Evolutionary conservation across 2,329 filamentous ascomycete species (phyloP).

Genomic region (Grosmannia clavigera): DNA sequence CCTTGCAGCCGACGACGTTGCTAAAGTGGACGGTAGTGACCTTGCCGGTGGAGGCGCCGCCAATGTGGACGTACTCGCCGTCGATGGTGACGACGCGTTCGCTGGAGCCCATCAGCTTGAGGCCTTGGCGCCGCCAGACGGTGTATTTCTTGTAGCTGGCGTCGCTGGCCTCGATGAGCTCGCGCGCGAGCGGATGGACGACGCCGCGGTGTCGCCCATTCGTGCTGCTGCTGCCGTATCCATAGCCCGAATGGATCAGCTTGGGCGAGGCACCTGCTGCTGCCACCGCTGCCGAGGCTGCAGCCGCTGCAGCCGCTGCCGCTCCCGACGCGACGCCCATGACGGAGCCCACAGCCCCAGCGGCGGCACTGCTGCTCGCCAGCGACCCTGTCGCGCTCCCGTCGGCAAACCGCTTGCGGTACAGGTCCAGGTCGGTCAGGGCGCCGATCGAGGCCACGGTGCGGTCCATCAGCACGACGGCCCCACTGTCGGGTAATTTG

Average conservation of each 20-base stretch:
- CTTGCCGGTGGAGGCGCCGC: conserved; percentile 54
- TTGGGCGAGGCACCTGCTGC: conserved; percentile 43
- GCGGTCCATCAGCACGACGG: conserved; percentile 63
- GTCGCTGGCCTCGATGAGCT: conserved; percentile 31
- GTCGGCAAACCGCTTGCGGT: conserved; percentile 61
- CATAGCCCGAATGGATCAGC: conserved; percentile 40
- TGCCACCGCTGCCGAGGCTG: conserved; percentile 29
- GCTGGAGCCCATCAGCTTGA: conserved; percentile 65
- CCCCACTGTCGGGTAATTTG: conserved; percentile 62
- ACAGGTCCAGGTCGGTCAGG: conserved; percentile 61
- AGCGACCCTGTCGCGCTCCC: conserved; percentile 54
- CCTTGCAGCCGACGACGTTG: conserved; percentile 71
- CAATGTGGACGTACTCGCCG: conserved; percentile 76
- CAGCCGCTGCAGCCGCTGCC: conserved; percentile 34
- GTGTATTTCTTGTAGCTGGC: conserved; percentile 63
- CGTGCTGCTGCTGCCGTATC: conserved; percentile 6
- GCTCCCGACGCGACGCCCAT: conserved; percentile 47
- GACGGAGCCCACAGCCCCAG: background rate
- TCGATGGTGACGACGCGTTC: conserved; percentile 69
- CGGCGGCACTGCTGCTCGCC: background rate
- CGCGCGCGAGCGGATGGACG: conserved; percentile 19
- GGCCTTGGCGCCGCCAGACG: conserved; percentile 71
- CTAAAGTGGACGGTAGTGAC: conserved; percentile 74
- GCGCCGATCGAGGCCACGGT: conserved; percentile 69
- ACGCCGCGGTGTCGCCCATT: conserved; percentile 19